These are phyloP conservation scores for Trichoderma asperellum DNA, from an alignment of 2,329 filamentous ascomycete species.

Conservation along the genomic window DNA sequence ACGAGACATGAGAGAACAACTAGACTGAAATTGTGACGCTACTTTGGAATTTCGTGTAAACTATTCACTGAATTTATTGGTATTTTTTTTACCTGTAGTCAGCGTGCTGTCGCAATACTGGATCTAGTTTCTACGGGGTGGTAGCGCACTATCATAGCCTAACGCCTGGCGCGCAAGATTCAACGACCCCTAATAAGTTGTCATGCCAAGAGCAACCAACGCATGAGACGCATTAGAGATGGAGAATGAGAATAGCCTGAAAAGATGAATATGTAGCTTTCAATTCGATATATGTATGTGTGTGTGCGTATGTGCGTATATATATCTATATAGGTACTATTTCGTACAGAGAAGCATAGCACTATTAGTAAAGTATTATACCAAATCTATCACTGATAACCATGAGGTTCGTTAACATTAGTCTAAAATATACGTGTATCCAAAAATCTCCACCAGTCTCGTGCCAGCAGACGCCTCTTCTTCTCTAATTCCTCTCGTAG, in stretches of 20 bases:
- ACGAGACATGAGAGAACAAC: neutral
- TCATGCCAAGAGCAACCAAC: neutral
- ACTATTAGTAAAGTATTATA: neutral
- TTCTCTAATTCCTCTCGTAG: slow-evolving; percentile 38
- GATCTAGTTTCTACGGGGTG: neutral
- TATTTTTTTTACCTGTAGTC: no score
- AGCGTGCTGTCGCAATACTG: neutral
- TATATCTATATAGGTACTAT: neutral
- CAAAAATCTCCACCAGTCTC: neutral
- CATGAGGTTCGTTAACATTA: slow-evolving; percentile 26
- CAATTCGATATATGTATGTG: neutral
- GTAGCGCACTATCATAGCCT: slow-evolving; percentile 1
- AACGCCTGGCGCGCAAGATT: neutral
- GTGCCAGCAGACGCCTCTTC: slow-evolving; percentile 2
- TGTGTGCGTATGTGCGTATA: neutral
- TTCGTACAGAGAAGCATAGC: neutral
- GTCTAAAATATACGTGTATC: slow-evolving; percentile 17
- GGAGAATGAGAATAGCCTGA: neutral
- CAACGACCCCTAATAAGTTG: neutral
- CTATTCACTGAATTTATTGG: neutral
- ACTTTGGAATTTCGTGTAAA: no score
- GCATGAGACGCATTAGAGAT: neutral
- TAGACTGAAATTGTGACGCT: neutral
- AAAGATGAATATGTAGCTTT: neutral
- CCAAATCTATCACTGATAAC: slow-evolving; percentile 12